Evolutionary conservation across 2,329 filamentous ascomycete species (phyloP).

Genomic region (Claviceps purpurea): DNA sequence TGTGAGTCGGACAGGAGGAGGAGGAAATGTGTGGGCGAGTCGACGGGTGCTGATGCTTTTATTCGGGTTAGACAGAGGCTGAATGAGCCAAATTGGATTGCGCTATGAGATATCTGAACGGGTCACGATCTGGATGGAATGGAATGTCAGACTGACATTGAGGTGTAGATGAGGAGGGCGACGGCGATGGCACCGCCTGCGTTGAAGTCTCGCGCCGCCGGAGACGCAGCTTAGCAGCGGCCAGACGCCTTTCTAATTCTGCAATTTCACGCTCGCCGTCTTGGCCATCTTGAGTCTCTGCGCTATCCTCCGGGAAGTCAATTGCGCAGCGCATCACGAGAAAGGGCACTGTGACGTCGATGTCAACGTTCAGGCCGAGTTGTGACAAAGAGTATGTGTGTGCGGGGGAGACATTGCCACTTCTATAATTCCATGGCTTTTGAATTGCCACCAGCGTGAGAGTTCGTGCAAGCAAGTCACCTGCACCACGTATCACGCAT

Average conservation of each 20-base stretch:
- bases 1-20: conserved; percentile 71
- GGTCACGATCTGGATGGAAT: too few species aligned
- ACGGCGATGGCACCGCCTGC: neutral
- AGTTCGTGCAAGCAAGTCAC: neutral
- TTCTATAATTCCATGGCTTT: too few species aligned
- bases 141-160: neutral
- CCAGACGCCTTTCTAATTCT: conserved; percentile 41
- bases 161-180: neutral
- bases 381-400: neutral
- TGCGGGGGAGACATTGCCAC: neutral
- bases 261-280: conserved; percentile 40
- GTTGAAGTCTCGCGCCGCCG: neutral
- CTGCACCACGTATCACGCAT: too few species aligned
- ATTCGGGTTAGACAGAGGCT: neutral
- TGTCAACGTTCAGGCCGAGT: neutral
- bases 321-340: conserved; percentile 11
- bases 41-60: neutral
- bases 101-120: too few species aligned
- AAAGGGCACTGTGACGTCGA: neutral
- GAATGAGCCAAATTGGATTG: too few species aligned
- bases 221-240: conserved; percentile 30
- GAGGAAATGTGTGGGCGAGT: conserved; percentile 44
- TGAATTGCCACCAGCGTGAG: too few species aligned
- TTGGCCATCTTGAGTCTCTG: conserved; percentile 13
- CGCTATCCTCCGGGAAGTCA: conserved; percentile 11